Evolutionary conservation across 495 filamentous ascomycete species (phyloP).

Genomic region (Hamigera avellanea): DNA sequence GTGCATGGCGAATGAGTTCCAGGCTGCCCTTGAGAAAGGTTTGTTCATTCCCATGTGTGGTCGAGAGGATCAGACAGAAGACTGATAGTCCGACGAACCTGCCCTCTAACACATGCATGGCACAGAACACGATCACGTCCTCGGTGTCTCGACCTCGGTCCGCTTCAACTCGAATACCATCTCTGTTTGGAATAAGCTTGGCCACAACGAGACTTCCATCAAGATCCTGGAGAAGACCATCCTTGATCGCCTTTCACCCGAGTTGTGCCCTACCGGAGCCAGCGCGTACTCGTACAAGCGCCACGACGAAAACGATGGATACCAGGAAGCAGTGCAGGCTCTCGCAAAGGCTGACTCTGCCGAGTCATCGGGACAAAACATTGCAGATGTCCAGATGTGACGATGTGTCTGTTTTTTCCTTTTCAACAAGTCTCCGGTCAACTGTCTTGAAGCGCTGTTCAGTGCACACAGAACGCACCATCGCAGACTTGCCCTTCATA

Average conservation of each 20-base stretch:
- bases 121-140: constrained; percentile 59
- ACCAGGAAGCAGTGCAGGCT: constrained; percentile 20
- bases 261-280: constrained; percentile 43
- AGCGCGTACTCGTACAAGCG: constrained; percentile 55
- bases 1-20: constrained; percentile 75
- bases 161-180: constrained; percentile 62
- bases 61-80: too few species aligned
- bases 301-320: constrained; percentile 48
- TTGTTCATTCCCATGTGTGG: constrained; percentile 8
- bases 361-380: too few species aligned
- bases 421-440: too few species aligned
- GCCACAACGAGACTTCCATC: constrained; percentile 55
- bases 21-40: constrained; percentile 63
- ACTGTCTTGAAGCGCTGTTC: too few species aligned
- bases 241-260: constrained; percentile 52
- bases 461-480: too few species aligned
- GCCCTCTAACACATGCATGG: not conserved
- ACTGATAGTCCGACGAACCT: too few species aligned
- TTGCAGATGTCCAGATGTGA: too few species aligned
- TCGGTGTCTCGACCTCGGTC: constrained; percentile 47
- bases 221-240: constrained; percentile 57
- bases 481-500: too few species aligned
- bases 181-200: constrained; percentile 81
- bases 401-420: too few species aligned
- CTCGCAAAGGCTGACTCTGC: not conserved